A percentile compares a stretch with the other conserved stretches of the same genome.
phyloP scores from a whole-genome alignment of 176 grass and related monocot genomes.

The Stipa capillata region DNA sequence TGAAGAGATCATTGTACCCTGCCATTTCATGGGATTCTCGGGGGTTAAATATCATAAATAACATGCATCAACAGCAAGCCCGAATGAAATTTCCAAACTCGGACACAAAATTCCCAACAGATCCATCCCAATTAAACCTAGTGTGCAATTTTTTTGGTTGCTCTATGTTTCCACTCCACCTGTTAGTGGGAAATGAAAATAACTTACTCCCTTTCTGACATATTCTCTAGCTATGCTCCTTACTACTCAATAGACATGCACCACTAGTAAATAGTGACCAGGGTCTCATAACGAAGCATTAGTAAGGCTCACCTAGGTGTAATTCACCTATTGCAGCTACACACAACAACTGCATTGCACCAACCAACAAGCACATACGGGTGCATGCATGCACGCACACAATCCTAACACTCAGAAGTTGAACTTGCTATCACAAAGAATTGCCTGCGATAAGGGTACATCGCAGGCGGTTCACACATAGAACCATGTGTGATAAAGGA shows the following conservation, averaged over 20 bases:
- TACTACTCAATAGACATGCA: neutral
- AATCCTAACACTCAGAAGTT: neutral
- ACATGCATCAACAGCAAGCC: too few relatives aligned
- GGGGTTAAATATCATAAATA: too few relatives aligned
- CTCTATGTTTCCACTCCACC: neutral
- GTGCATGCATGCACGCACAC: neutral
- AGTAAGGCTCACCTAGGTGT: neutral
- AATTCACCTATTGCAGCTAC: neutral
- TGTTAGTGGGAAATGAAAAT: neutral
- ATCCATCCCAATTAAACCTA: too few relatives aligned
- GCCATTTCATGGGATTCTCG: too few relatives aligned
- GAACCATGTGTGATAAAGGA: too few relatives aligned
- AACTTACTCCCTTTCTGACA: neutral
- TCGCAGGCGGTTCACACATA: too few relatives aligned
- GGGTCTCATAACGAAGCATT: too few relatives aligned
- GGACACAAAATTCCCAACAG: too few relatives aligned
- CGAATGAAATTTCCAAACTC: too few relatives aligned
- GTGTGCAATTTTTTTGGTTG: neutral
- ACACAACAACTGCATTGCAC: constrained; percentile 18
- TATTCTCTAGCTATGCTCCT: neutral
- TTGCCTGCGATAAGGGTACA: too few relatives aligned
- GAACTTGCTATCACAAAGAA: neutral
- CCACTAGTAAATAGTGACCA: neutral
- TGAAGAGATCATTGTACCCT: too few relatives aligned
- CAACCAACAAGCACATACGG: neutral